Conservation (phyloP, 805 yeast genomes). For the Kodamaea restingae region DNA sequence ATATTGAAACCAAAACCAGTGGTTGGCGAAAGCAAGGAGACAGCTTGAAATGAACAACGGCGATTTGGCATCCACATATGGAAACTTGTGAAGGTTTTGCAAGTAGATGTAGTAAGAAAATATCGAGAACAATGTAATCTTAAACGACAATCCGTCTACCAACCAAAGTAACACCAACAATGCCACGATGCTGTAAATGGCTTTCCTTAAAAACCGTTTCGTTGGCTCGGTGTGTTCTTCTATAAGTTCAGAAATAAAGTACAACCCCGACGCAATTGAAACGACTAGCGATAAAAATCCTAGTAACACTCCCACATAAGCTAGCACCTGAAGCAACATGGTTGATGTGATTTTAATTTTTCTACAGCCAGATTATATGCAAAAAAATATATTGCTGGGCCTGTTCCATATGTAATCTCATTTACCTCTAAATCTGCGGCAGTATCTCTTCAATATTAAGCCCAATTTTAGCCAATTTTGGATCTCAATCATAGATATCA, state of each 20-base stretch:
- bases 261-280: conserved; percentile 83
- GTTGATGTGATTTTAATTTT: background rate
- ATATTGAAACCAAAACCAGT: conserved; percentile 84
- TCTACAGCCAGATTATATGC: background rate
- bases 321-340: conserved; percentile 39
- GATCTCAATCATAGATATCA: conserved; percentile 59
- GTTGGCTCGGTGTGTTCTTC: conserved; percentile 92
- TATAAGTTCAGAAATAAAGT: conserved; percentile 85
- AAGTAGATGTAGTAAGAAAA: conserved; percentile 68
- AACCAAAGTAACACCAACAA: conserved; percentile 55
- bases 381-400: too few species aligned
- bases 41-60: conserved; percentile 71
- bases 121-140: conserved; percentile 62
- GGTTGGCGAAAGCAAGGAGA: conserved; percentile 70
- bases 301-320: conserved; percentile 34
- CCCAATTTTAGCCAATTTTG: too few species aligned
- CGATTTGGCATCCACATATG: conserved; percentile 71
- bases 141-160: conserved; percentile 77
- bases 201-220: conserved; percentile 57
- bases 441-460: too few species aligned
- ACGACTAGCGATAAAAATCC: conserved; percentile 40
- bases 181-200: conserved; percentile 59
- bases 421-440: too few species aligned
- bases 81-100: conserved; percentile 77
- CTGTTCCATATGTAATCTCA: too few species aligned